phyloP scores from a whole-genome alignment of 805 yeast genomes.

The Debaryomyces prosopidis region DNA sequence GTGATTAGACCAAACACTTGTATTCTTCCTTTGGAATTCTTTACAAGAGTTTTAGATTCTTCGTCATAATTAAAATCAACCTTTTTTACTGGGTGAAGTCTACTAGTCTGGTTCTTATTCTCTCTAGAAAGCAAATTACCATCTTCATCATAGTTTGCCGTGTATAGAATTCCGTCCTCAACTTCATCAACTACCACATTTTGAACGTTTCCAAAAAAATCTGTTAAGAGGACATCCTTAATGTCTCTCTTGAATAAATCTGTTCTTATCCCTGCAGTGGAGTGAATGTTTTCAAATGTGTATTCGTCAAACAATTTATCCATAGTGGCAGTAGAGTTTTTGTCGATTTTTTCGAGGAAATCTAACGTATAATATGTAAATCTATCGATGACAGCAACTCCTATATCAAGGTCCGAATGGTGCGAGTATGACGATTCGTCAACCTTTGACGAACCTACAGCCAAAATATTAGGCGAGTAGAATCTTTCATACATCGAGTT shows the following conservation, averaged over 20 bases:
- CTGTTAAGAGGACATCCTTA: slow-evolving; percentile 75
- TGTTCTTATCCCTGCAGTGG: slow-evolving; percentile 89
- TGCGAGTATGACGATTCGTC: slow-evolving; percentile 94
- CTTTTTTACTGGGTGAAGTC: neutral
- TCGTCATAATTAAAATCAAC: neutral
- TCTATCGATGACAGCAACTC: slow-evolving; percentile 96
- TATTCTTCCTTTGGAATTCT: slow-evolving; percentile 8
- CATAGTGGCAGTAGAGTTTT: slow-evolving; percentile 71
- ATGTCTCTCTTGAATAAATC: slow-evolving; percentile 72
- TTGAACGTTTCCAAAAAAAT: slow-evolving; percentile 92
- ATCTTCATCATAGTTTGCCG: slow-evolving; percentile 32
- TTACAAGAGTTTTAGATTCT: neutral
- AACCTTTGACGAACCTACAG: slow-evolving; percentile 86
- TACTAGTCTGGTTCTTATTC: neutral
- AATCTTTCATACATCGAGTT: slow-evolving; percentile 94
- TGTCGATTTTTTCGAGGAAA: slow-evolving; percentile 78
- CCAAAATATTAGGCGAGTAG: slow-evolving; percentile 87
- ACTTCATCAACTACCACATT: slow-evolving; percentile 63
- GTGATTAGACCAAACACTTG: slow-evolving; percentile 16
- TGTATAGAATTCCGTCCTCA: slow-evolving; percentile 46
- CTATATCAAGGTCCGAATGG: slow-evolving; percentile 92
- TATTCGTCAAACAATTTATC: slow-evolving; percentile 84
- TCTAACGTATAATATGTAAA: slow-evolving; percentile 92
- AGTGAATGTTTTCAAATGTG: slow-evolving; percentile 81
- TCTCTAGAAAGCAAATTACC: slow-evolving; percentile 12